Conservation (phyloP, 1,284 basidiomycete genomes). For the Cryptococcus jaspeensis region DNA sequence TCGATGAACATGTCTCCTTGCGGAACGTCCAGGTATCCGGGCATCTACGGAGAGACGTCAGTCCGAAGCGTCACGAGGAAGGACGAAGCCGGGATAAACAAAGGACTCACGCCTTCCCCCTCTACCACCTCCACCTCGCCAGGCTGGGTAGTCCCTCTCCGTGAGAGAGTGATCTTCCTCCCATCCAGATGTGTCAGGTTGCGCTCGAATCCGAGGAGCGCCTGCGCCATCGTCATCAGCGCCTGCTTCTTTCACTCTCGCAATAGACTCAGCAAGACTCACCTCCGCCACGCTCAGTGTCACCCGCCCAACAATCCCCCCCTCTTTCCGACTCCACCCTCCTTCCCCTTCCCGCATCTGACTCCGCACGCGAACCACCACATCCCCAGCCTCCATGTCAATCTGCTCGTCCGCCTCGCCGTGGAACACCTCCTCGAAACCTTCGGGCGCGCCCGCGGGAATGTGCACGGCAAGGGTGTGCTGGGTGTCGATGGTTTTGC, state of each 20-base stretch:
- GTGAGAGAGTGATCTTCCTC: conserved; percentile 67
- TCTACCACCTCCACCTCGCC: conserved; percentile 83
- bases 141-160: conserved; percentile 83
- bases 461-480: conserved; percentile 73
- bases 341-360: conserved; percentile 63
- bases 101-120: conserved; percentile 65
- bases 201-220: conserved; percentile 54
- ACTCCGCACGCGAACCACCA: conserved; percentile 77
- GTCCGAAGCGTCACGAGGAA: background rate
- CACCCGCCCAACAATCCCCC: conserved; percentile 83
- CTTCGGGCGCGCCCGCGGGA: conserved; percentile 84
- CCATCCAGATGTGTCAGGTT: conserved; percentile 89
- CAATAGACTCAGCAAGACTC: conserved; percentile 24
- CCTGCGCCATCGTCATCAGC: conserved; percentile 25
- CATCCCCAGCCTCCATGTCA: conserved; percentile 89
- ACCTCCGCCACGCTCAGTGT: conserved; percentile 86
- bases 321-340: conserved; percentile 81
- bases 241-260: background rate
- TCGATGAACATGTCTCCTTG: conserved; percentile 86
- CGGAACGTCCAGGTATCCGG: conserved; percentile 61
- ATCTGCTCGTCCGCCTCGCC: conserved; percentile 90
- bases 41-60: conserved; percentile 58
- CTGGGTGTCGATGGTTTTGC: conserved; percentile 67
- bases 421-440: conserved; percentile 84
- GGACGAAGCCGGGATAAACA: background rate